These are phyloP conservation scores for Plasmodium fragile DNA, from an alignment of 169 alveolate species.

Conservation along the genomic window DNA sequence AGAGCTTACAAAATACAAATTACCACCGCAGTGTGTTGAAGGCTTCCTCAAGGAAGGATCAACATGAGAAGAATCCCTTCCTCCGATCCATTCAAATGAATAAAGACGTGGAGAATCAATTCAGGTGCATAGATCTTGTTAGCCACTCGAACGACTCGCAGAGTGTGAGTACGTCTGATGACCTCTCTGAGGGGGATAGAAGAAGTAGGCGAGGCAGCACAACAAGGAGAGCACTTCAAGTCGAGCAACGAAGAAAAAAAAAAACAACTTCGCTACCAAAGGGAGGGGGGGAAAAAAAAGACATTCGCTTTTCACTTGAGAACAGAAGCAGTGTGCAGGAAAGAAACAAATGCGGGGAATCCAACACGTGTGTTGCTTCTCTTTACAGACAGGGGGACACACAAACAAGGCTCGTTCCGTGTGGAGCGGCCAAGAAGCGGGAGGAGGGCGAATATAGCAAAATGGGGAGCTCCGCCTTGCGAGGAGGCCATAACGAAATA, in stretches of 20 bases:
- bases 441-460: not conserved
- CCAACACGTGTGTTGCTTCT: not conserved
- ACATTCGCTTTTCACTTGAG: constrained; percentile 27
- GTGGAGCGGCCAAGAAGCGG: not conserved
- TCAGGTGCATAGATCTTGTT: constrained; percentile 9
- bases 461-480: not conserved
- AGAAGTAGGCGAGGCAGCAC: not conserved
- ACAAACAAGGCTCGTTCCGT: not conserved
- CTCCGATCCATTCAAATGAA: constrained; percentile 13
- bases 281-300: not conserved
- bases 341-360: not conserved
- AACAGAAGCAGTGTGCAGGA: not conserved
- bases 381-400: not conserved
- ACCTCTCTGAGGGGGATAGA: not conserved
- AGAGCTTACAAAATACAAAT: constrained; percentile 28
- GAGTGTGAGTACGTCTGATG: not conserved
- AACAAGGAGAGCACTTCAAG: not conserved
- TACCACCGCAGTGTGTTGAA: constrained; percentile 27
- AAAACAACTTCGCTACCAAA: not conserved
- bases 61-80: not conserved
- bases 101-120: not conserved
- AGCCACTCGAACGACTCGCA: not conserved
- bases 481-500: not conserved
- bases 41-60: not conserved
- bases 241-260: not conserved